Percentiles rank a stretch among this genome's conserved stretches.
Conservation (phyloP, 176 grass and related monocot genomes). For the sorghum (Sorghum bicolor) region DNA sequence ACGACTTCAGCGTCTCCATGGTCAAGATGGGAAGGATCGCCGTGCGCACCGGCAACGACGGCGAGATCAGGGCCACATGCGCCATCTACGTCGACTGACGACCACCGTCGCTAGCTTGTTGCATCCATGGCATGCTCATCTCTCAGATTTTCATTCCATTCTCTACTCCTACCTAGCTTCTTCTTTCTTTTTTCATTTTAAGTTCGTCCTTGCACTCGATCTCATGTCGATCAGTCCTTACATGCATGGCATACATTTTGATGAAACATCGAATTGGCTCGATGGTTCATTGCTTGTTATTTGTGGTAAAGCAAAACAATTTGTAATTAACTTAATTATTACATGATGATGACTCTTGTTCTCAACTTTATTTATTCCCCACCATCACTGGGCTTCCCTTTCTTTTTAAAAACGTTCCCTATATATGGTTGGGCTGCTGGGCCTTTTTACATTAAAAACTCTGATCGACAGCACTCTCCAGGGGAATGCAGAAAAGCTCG, state of each 20-base stretch:
- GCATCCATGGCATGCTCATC: not conserved
- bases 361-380: not conserved
- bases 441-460: not conserved
- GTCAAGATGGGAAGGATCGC: constrained; percentile 53
- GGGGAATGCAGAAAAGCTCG: too few relatives aligned
- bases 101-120: not conserved
- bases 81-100: constrained; percentile 45
- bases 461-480: too few relatives aligned
- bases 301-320: not conserved
- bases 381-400: not conserved
- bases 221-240: not conserved
- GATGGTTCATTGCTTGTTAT: not conserved
- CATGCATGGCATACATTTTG: not conserved
- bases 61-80: constrained; percentile 56
- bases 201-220: not conserved
- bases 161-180: not conserved
- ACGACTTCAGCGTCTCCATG: constrained; percentile 61
- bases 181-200: not conserved
- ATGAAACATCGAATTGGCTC: not conserved
- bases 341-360: not conserved
- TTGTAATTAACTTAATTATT: not conserved
- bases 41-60: constrained; percentile 41
- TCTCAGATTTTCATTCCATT: not conserved
- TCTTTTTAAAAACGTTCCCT: not conserved
- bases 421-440: not conserved